Conservation (phyloP, 2,329 filamentous ascomycete genomes). For the Neocatenulostroma microsporum region DNA sequence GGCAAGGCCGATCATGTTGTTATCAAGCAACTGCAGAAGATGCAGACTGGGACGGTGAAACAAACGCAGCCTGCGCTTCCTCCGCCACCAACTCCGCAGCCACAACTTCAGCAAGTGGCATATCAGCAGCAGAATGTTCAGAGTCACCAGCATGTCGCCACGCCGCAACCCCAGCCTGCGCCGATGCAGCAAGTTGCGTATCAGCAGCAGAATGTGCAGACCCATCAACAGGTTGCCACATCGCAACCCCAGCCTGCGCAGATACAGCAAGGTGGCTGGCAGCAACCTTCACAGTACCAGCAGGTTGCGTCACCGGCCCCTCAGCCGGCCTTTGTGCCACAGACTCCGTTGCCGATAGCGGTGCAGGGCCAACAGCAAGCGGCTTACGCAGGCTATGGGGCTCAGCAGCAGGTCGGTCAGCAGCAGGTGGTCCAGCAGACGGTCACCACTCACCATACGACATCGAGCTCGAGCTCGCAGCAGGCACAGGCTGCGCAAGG, state of each 20-base stretch:
- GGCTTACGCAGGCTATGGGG: too few relatives aligned
- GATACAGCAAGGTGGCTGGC: neutral
- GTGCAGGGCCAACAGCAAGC: too few relatives aligned
- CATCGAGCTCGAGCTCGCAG: slow-evolving; percentile 1
- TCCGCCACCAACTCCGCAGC: neutral
- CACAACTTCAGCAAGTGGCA: neutral
- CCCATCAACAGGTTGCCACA: neutral
- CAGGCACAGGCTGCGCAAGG: neutral
- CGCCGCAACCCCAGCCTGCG: too few relatives aligned
- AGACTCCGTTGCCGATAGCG: too few relatives aligned
- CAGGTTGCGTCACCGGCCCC: neutral
- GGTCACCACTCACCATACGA: neutral
- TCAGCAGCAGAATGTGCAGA: neutral
- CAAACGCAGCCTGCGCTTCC: neutral
- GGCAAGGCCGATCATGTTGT: slow-evolving; percentile 2
- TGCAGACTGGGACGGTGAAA: neutral
- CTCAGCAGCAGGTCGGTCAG: neutral
- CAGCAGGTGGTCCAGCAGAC: neutral
- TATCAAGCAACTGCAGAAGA: neutral
- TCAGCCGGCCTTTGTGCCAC: neutral
- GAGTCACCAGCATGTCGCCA: too few relatives aligned
- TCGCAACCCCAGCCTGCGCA: neutral
- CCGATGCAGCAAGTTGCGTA: neutral
- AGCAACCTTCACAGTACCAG: neutral
- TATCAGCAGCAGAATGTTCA: neutral